Conservation (phyloP, 2,329 filamentous ascomycete species). For the Fragosphaeria purpurea region DNA sequence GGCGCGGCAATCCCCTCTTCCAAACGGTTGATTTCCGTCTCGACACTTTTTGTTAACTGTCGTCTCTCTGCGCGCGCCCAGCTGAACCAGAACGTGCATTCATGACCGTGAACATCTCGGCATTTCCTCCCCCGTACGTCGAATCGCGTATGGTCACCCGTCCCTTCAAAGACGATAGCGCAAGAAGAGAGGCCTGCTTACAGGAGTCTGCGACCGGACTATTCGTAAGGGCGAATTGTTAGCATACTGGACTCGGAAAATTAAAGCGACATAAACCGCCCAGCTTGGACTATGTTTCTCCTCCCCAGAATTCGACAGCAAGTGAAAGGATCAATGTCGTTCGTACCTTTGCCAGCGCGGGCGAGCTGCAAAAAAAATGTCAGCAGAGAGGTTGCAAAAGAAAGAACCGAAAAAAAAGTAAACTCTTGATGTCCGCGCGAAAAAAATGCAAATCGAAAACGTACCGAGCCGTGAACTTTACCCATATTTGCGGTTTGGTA, state of each 20-base stretch:
- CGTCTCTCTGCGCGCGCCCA: too few species aligned
- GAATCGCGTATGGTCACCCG: too few species aligned
- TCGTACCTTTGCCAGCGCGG: constrained; percentile 80
- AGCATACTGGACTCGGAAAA: not conserved
- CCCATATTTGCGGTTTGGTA: constrained; percentile 12
- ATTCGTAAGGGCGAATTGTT: not conserved
- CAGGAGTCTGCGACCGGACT: constrained; percentile 16
- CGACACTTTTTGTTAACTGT: too few species aligned
- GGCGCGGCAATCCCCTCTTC: too few species aligned
- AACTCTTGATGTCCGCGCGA: too few species aligned
- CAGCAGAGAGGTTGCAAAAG: not conserved
- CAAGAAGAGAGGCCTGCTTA: constrained; percentile 5
- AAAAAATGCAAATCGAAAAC: not conserved
- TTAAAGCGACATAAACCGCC: too few species aligned
- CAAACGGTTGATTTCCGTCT: too few species aligned
- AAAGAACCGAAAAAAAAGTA: not conserved
- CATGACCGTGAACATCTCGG: too few species aligned
- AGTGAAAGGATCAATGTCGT: constrained; percentile 23
- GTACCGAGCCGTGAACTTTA: constrained; percentile 17
- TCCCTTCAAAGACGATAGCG: too few species aligned
- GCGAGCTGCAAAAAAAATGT: constrained; percentile 11
- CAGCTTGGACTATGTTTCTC: too few species aligned
- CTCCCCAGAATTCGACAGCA: constrained; percentile 36
- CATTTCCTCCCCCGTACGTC: too few species aligned
- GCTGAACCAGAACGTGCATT: too few species aligned